Conservation (phyloP, 2,329 filamentous ascomycete genomes). For the Arthroderma sp. region DNA sequence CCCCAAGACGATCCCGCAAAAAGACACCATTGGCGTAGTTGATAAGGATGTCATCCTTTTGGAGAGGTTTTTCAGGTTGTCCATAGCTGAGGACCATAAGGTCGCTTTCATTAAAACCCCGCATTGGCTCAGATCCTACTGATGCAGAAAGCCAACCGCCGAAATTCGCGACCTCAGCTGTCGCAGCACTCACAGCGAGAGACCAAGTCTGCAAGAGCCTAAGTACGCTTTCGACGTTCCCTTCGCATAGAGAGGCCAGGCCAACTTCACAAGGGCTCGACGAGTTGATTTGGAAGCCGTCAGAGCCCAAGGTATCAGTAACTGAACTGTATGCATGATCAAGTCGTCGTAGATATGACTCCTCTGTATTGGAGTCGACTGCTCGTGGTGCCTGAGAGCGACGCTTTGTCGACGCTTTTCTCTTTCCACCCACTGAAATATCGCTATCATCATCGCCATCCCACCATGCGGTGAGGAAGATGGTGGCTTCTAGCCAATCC, state of each 20-base stretch:
- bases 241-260: conserved; percentile 70
- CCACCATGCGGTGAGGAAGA: conserved; percentile 85
- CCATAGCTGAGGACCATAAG: conserved; percentile 68
- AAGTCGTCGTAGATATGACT: conserved; percentile 63
- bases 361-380: conserved; percentile 43
- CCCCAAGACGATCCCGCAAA: conserved; percentile 25
- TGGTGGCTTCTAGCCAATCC: conserved; percentile 83
- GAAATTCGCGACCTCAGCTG: conserved; percentile 72
- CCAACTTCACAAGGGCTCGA: conserved; percentile 67
- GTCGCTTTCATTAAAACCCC: conserved; percentile 69
- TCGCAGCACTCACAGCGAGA: conserved; percentile 60
- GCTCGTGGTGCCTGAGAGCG: conserved; percentile 28
- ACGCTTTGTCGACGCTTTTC: conserved; percentile 9
- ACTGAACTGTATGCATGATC: conserved; percentile 55
- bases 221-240: conserved; percentile 64
- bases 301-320: conserved; percentile 52
- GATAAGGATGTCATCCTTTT: conserved; percentile 67
- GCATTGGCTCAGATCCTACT: conserved; percentile 45
- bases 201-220: conserved; percentile 69
- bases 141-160: conserved; percentile 67
- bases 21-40: conserved; percentile 59
- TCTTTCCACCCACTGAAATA: conserved; percentile 19
- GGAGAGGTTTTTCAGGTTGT: conserved; percentile 47
- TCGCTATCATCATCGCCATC: conserved; percentile 58
- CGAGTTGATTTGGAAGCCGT: conserved; percentile 59